Conservation (phyloP, 805 yeast genomes). For the Ogataea paraovalis region DNA sequence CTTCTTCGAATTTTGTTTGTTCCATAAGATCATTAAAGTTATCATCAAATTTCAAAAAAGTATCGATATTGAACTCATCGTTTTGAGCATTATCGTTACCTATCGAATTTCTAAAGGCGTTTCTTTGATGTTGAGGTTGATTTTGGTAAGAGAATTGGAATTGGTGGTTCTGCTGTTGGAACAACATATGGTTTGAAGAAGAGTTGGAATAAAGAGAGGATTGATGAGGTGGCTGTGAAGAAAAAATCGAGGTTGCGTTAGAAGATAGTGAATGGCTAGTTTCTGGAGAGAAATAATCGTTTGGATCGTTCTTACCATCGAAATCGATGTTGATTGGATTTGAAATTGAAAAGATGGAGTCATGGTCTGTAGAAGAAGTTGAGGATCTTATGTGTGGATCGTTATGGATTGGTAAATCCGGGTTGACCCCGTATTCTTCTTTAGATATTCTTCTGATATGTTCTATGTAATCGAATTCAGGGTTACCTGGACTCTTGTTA, state of each 20-base stretch:
- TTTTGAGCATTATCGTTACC: conserved; percentile 1
- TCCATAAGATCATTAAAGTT: conserved; percentile 27
- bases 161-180: conserved; percentile 2
- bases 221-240: conserved; percentile 7
- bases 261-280: conserved; percentile 25
- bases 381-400: conserved; percentile 5
- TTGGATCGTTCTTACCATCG: conserved; percentile 13
- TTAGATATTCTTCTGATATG: conserved; percentile 35
- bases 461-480: conserved; percentile 35
- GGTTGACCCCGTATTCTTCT: conserved; percentile 31
- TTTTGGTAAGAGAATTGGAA: conserved; percentile 2
- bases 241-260: conserved; percentile 20
- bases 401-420: conserved; percentile 12
- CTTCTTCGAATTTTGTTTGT: conserved; percentile 23
- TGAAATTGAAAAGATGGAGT: conserved; percentile 14
- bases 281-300: conserved; percentile 25
- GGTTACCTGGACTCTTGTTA: conserved; percentile 22
- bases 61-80: conserved; percentile 30
- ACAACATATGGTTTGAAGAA: conserved; percentile 1
- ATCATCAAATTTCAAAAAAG: conserved; percentile 30
- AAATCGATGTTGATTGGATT: conserved; percentile 25
- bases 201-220: conserved; percentile 8
- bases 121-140: conserved; percentile 5
- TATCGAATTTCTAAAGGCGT: background rate
- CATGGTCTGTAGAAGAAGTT: conserved; percentile 11